Evolutionary conservation across 345 rosid genomes (phyloP), one percentile per base, ranked within the genome.

Genomic region (Brassica cretica): DNA sequence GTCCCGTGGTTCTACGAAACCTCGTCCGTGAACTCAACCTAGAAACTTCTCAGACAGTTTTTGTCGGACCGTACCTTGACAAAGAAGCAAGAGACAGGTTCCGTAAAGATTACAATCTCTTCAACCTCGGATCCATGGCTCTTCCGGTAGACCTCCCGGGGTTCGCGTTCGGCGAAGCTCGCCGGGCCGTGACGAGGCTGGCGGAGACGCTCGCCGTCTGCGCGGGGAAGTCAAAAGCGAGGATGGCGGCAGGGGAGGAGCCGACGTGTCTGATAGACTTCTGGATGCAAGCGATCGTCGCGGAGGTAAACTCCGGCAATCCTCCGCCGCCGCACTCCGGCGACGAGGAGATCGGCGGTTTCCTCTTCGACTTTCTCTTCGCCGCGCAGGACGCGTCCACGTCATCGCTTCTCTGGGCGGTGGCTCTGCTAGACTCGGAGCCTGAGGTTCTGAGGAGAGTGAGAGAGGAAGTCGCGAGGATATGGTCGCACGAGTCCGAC

Each of bases 321-420:
- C 59, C 77, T 0, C 51, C 85, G 59, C 89, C 91, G 53, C 81
- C 84, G 6, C 84, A 88, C 76, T 77, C 88, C n/a, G 58, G 65
- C 8, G 88, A 90, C 77, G 35, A 16, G 5, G 93, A 90, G 68
- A 86, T 90, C 41, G 97, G 93, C 2, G 84, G 90, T 21, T 84
- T 86, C 78, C 87, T 94, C 6, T 92, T 94, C 10, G 96, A 92
- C 73, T 94, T 92, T 76, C 86, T 94, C 75, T 90, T 90, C 27
- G 96, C 97, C 0, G 88, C 98, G 0, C 98, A 94, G 65, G 98
- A 94, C 64, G 97, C 98, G 1, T 94, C 98, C 27, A 89, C 98
- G 2, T 92, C 94, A 7, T 90, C 97, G 11, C 88, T 94, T 2
- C 85, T 92, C 3, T 92, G 98, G 97, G 94, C 96, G 3, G 86